Conservation (phyloP, 257 asterid species). For the Rehmannia glutinosa region DNA sequence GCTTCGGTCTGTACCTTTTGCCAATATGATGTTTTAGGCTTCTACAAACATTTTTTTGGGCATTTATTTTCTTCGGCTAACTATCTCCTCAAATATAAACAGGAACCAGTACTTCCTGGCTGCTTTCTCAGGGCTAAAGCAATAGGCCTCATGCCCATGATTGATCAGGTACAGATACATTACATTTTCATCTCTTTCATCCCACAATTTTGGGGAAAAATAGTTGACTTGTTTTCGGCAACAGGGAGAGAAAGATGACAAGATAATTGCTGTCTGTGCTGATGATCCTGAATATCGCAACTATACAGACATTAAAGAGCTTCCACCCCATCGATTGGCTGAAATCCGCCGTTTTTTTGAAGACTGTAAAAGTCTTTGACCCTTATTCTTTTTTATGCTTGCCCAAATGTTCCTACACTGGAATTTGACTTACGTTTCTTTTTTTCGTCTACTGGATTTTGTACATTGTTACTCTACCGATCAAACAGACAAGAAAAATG, state of each 20-base stretch:
- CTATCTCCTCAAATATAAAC: slow-evolving; percentile 17
- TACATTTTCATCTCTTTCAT: neutral
- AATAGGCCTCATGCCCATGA: slow-evolving; percentile 97
- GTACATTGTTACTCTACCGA: slow-evolving; percentile 28
- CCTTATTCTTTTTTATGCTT: neutral
- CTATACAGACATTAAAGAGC: slow-evolving; percentile 71
- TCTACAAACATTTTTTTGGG: neutral
- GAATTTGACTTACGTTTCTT: neutral
- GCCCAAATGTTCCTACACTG: neutral
- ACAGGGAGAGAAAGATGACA: slow-evolving; percentile 95
- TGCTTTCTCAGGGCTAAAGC: slow-evolving; percentile 96
- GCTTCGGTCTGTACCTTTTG: neutral
- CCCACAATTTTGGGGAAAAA: neutral
- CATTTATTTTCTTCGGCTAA: neutral
- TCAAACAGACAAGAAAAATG: slow-evolving; percentile 77
- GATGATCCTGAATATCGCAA: slow-evolving; percentile 89
- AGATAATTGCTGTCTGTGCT: slow-evolving; percentile 95
- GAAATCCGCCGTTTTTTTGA: slow-evolving; percentile 92
- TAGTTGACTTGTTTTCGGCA: slow-evolving; percentile 2
- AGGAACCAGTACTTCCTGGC: slow-evolving; percentile 97
- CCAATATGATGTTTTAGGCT: neutral
- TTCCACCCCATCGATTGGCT: slow-evolving; percentile 91
- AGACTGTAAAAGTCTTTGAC: no score
- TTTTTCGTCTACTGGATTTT: neutral
- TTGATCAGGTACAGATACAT: slow-evolving; percentile 63